These are phyloP conservation scores for Solanum phureja DNA, from an alignment of 257 asterid species.

Conservation along the genomic window DNA sequence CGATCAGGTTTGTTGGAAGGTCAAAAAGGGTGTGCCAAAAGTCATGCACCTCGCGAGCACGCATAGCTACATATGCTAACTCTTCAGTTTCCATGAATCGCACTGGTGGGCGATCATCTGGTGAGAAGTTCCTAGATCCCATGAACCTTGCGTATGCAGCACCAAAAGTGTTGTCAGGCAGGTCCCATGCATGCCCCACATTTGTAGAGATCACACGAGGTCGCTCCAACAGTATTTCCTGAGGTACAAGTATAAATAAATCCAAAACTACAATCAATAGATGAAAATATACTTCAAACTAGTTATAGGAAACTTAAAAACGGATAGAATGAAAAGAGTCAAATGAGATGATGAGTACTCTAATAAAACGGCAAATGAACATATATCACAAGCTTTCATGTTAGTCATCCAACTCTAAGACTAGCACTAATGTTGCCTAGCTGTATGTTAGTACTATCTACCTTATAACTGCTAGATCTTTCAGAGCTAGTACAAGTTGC, in stretches of 20 bases:
- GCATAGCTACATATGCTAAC: constrained; percentile 78
- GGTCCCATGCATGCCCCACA: constrained; percentile 91
- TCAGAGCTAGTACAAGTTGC: background rate
- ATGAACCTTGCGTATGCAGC: constrained; percentile 91
- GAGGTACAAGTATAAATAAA: background rate
- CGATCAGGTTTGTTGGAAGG: constrained; percentile 83
- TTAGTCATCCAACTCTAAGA: background rate
- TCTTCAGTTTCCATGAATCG: constrained; percentile 96
- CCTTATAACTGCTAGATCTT: background rate
- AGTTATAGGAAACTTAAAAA: background rate
- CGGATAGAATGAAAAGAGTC: background rate
- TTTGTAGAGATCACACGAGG: constrained; percentile 83
- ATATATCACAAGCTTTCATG: background rate
- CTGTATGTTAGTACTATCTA: background rate
- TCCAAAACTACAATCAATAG: background rate
- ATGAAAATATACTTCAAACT: background rate
- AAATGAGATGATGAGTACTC: background rate
- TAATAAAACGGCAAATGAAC: background rate
- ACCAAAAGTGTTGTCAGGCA: constrained; percentile 85
- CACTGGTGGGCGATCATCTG: constrained; percentile 91
- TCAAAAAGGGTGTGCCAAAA: constrained; percentile 93
- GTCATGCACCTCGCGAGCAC: constrained; percentile 97
- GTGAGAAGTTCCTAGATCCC: constrained; percentile 96
- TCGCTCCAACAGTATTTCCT: constrained; percentile 65
- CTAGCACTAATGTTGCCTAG: background rate